Percentiles rank a stretch among this genome's conserved stretches.
phyloP scores from a whole-genome alignment of 208 protist genomes.

The Lotmaria passim region DNA sequence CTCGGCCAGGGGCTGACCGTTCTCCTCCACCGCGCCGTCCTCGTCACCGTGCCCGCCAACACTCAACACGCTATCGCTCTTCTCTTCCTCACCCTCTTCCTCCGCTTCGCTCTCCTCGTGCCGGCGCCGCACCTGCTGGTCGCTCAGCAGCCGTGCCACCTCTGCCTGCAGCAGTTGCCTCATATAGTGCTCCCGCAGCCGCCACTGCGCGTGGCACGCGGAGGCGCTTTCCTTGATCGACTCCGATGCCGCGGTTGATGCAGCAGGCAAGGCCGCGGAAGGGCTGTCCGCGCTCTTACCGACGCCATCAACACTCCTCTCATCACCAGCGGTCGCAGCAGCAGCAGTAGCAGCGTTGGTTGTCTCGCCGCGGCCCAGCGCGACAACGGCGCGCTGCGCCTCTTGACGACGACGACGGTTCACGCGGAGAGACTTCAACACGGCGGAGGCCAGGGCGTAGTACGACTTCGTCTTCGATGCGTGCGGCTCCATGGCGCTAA shows the following conservation, averaged over 20 bases:
- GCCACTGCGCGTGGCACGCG: constrained; percentile 41
- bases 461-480: constrained; percentile 57
- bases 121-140: constrained; percentile 6
- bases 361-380: constrained; percentile 18
- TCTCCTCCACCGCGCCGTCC: not conserved
- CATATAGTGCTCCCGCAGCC: constrained; percentile 58
- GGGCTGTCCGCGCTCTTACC: not conserved
- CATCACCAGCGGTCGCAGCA: too few relatives aligned
- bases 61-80: constrained; percentile 5
- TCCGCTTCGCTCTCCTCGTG: constrained; percentile 18
- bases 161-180: constrained; percentile 44
- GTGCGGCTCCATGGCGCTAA: constrained; percentile 61
- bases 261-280: not conserved
- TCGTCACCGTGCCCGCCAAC: constrained; percentile 14
- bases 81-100: constrained; percentile 29
- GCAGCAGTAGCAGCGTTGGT: too few relatives aligned
- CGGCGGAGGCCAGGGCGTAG: constrained; percentile 72
- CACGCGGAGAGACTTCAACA: constrained; percentile 61
- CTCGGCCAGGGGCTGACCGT: not conserved
- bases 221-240: constrained; percentile 16
- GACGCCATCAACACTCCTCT: too few relatives aligned
- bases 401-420: constrained; percentile 29
- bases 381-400: constrained; percentile 11
- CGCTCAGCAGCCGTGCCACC: constrained; percentile 32
- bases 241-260: not conserved